Base-by-base conservation (phyloP, 768 basidiomycete species). In the Lactarius hengduanensis region DNA sequence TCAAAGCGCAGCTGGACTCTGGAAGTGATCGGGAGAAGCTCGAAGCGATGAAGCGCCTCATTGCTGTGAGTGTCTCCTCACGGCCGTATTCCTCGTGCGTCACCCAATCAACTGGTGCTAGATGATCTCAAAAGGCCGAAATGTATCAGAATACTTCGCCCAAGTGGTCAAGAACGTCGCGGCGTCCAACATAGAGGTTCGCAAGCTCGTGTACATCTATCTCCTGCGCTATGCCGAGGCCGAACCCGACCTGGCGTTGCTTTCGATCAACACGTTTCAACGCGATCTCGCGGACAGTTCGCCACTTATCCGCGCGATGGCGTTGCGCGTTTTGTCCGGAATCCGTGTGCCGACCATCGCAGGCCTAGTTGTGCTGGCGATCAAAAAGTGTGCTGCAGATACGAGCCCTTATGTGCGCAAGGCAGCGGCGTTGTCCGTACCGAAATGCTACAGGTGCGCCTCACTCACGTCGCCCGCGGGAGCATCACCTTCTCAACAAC, bases 181-280 rank as follows among this genome's bases (percentile, higher is more conserved):
- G 2, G 92, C 94, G 2, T 86, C 87, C 63, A 92, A 93, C 73
- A 86, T 98, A 58, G 94, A 97, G 77, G 90, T 96, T 72, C 88
- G 96, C 66, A 98, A 98, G 78, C 87, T 99, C 61, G 94, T 98
- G 45, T 98, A 98, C 77, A 96, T 98, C 70, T 99, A 96, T 79
- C 88, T 99, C 70, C 80, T 98, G 55, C 89, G 94, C 66, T 96
- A 97, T 77, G 94, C 97, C 59, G 88, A 92, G 50, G 86, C 88
- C 40, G 95, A 97, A 72, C 96, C 97, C 16, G 97, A 98, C 76
- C 87, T 98, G 57, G 92, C 96, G 1, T 78, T 99, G 58, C 83
- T 99, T 36, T 96, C 95, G 3, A 96, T 99, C 80, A 99, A 99
- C 78, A 96, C 96, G 1, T 98, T 98, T 74, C 97, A 99, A 76